phyloP scores from a whole-genome alignment of 208 protist species.

The Trypanosoma platydactyli region DNA sequence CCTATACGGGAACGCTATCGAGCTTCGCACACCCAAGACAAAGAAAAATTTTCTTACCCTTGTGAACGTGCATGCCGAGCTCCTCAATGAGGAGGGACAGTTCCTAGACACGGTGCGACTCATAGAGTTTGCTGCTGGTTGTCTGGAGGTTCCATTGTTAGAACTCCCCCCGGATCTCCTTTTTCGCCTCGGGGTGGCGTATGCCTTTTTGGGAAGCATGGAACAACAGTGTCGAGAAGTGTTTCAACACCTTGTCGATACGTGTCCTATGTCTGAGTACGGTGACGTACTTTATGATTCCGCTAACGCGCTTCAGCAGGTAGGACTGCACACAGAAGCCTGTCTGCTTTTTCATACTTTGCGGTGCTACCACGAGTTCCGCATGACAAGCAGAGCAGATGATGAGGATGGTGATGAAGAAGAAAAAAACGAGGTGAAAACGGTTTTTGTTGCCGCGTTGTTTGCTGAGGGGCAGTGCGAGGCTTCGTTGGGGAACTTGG shows the following conservation, averaged over 20 bases:
- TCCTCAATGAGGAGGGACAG: conserved; percentile 82
- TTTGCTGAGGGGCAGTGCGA: conserved; percentile 71
- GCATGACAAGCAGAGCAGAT: conserved; percentile 21
- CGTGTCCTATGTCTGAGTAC: conserved; percentile 82
- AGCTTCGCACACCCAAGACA: conserved; percentile 38
- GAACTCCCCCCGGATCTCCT: conserved; percentile 86
- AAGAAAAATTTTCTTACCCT: conserved; percentile 85
- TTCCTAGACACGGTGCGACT: conserved; percentile 75
- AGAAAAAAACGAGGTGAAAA: conserved; percentile 41
- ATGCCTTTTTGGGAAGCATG: conserved; percentile 66
- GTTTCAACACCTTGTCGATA: conserved; percentile 74
- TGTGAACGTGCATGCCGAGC: conserved; percentile 86
- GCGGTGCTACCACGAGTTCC: conserved; percentile 69
- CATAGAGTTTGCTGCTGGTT: conserved; percentile 65
- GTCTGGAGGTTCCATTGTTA: conserved; percentile 61
- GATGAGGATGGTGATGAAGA: conserved; percentile 16
- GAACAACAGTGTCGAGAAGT: conserved; percentile 72
- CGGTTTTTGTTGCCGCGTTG: conserved; percentile 54
- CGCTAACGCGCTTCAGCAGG: conserved; percentile 69
- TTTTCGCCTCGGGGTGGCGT: conserved; percentile 76
- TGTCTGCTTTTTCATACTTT: conserved; percentile 63
- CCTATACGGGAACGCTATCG: conserved; percentile 57
- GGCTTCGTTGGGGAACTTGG: conserved; percentile 41
- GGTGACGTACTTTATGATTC: conserved; percentile 84
- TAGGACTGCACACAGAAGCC: conserved; percentile 66